phyloP scores from a whole-genome alignment of 108 stramenopile genomes.

The Schizochytrium sp. region DNA sequence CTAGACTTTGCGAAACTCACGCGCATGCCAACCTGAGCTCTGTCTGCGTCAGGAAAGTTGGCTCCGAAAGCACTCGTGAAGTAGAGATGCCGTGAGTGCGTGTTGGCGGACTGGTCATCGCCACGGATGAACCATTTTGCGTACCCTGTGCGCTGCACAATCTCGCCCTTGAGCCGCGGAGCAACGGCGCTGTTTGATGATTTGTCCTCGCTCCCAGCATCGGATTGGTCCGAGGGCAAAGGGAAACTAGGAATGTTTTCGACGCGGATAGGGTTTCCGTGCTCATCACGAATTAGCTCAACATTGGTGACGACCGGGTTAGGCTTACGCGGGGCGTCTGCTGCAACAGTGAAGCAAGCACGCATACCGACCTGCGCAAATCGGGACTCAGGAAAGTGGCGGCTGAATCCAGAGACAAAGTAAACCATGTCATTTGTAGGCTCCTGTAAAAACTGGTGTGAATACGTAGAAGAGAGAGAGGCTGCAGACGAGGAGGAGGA shows the following conservation, averaged over 20 bases:
- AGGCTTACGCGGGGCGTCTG: background rate
- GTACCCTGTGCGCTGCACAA: background rate
- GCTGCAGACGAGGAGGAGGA: too few species aligned
- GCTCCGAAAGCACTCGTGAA: background rate
- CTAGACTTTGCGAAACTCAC: background rate
- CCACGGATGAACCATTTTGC: conserved; percentile 7
- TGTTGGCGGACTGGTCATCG: background rate
- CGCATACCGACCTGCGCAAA: background rate
- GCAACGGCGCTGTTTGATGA: background rate
- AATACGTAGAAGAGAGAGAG: too few species aligned
- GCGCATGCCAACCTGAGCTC: background rate
- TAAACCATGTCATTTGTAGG: background rate
- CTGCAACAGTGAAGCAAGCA: background rate
- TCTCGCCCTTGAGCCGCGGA: background rate
- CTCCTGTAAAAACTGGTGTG: background rate
- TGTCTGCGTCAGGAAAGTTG: conserved; percentile 2
- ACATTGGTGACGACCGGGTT: background rate
- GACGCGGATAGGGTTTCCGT: background rate
- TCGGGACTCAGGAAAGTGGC: conserved; percentile 7
- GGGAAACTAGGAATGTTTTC: background rate
- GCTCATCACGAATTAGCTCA: conserved; percentile 1
- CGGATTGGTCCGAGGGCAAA: background rate
- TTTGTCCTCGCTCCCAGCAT: background rate
- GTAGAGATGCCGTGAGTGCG: background rate
- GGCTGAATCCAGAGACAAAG: conserved; percentile 23